Percentiles rank a stretch among this genome's conserved stretches.
Conservation (phyloP, 1,139 yeast species). For the Yamadazyma triangularis region DNA sequence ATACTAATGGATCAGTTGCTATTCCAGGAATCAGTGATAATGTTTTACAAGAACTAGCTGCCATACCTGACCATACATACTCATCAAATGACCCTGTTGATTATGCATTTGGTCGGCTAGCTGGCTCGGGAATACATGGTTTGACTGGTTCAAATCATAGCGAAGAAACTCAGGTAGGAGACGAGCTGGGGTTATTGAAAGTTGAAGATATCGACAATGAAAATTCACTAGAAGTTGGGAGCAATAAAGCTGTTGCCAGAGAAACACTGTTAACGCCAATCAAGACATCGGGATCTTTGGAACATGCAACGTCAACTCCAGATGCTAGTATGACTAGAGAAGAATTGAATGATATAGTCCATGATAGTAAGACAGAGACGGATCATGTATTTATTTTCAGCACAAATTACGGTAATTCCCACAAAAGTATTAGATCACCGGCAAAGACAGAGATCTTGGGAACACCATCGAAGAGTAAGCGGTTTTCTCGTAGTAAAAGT, state of each 20-base stretch:
- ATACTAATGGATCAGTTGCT: conserved; percentile 25
- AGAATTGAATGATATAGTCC: conserved; percentile 5
- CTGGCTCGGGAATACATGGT: conserved; percentile 52
- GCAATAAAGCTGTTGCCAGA: conserved; percentile 3
- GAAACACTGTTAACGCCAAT: conserved; percentile 3
- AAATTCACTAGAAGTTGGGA: conserved; percentile 35
- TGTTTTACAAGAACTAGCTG: conserved; percentile 68
- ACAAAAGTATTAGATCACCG: neutral
- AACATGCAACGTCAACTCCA: neutral
- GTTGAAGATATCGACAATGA: conserved; percentile 44
- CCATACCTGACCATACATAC: conserved; percentile 75
- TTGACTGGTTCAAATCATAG: conserved; percentile 12
- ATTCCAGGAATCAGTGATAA: conserved; percentile 62
- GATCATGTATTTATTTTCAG: conserved; percentile 14
- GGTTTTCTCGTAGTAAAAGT: neutral
- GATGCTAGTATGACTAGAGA: neutral
- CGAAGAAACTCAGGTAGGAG: conserved; percentile 23
- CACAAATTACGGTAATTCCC: conserved; percentile 9
- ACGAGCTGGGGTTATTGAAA: conserved; percentile 35
- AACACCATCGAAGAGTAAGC: neutral
- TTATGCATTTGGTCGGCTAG: conserved; percentile 70
- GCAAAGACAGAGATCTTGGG: neutral
- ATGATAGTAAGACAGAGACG: conserved; percentile 7
- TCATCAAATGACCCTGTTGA: conserved; percentile 55
- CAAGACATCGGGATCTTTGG: neutral